Base-by-base conservation (phyloP, 1,139 yeast genomes). In the Yamadazyma siamensis region DNA sequence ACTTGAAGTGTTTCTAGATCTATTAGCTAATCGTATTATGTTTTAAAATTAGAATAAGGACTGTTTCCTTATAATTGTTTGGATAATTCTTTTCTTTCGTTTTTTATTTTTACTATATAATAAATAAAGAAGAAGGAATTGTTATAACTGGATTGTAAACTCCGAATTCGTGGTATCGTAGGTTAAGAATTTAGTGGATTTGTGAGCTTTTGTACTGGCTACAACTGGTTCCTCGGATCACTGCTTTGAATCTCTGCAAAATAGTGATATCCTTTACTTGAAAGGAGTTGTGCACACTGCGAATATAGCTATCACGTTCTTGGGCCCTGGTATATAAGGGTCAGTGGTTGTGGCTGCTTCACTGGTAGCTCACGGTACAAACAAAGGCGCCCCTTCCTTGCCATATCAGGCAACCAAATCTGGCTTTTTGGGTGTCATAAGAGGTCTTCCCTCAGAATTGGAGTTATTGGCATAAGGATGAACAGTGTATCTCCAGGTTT, bases 1-100 rank as follows among this genome's bases (percentile, higher is more conserved):
- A 91, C 86, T 96, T 91, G 82, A 94, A 94, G 79, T 91, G 98
- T 84, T 91, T 91, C 91, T 91, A 87, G 85, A 62, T 22, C 18
- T 15, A 12, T n/a, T 21, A 15, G 13, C n/a, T n/a, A n/a, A 18
- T 18, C 10, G 10, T 18, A 18, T 18, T 15, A n/a, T n/a, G n/a
- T n/a, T n/a, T n/a, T n/a, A n/a, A n/a, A n/a, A n/a, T n/a, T n/a
- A n/a, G n/a, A n/a, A n/a, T n/a, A n/a, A n/a, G n/a, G n/a, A n/a
- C n/a, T n/a, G n/a, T n/a, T n/a, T n/a, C 26, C 23, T 22, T 26
- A 26, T 28, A 23, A 17, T 27, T 30, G 25, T 26, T 24, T 29
- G 23, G 33, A 28, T 23, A 17, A 22, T 6, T 25, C 32, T 31
- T 35, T 35, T 38, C 34, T 40, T 40, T 36, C 34, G 40, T 39